phyloP scores from a whole-genome alignment of 139 green algal species.

The Yamagishiella unicocca region DNA sequence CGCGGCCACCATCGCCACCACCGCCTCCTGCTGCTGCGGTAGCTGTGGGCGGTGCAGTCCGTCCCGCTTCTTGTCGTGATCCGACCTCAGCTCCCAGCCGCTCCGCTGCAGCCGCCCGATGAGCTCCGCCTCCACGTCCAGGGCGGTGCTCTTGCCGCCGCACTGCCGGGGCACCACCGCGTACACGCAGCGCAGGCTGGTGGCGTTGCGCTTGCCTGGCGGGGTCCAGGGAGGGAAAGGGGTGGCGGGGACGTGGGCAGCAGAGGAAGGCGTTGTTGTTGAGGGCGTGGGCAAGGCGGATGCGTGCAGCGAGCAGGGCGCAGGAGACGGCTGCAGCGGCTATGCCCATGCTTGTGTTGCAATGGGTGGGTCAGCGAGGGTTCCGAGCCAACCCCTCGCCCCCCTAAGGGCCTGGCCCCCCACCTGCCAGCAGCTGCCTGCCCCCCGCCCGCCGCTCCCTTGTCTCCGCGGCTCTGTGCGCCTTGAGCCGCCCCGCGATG shows the following conservation, averaged over 20 bases:
- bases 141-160: slow-evolving; percentile 27
- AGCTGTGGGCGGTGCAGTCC: slow-evolving; percentile 1
- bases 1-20: not conserved
- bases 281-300: too few relatives aligned
- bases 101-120: not conserved
- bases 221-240: too few relatives aligned
- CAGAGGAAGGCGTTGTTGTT: too few relatives aligned
- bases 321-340: too few relatives aligned
- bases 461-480: not conserved
- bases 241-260: too few relatives aligned
- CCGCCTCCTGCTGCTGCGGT: not conserved
- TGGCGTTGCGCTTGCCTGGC: not conserved
- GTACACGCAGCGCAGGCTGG: slow-evolving; percentile 12
- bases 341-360: too few relatives aligned
- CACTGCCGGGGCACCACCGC: not conserved
- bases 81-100: not conserved
- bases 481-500: not conserved
- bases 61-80: not conserved
- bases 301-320: too few relatives aligned
- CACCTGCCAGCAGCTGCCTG: not conserved
- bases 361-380: too few relatives aligned
- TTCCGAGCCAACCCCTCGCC: too few relatives aligned
- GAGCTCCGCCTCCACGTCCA: slow-evolving; percentile 32
- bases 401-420: not conserved
- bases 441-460: slow-evolving; percentile 9